Evolutionary conservation across 2,329 filamentous ascomycete genomes (phyloP).

Genomic region (Fonsecaea nubica): DNA sequence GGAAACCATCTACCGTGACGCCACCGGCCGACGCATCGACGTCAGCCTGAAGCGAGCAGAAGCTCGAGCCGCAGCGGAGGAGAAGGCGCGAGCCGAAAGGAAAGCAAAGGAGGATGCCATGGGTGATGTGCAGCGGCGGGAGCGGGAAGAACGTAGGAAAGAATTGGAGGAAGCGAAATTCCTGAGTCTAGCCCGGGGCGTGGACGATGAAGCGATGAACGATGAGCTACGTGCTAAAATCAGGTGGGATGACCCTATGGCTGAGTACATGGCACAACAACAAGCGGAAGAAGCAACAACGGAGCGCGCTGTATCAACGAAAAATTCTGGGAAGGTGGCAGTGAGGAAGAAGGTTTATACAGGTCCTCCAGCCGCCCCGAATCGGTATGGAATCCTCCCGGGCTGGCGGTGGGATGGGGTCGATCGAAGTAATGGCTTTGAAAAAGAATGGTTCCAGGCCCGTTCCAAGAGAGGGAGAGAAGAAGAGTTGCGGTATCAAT

Average conservation of each 20-base stretch:
- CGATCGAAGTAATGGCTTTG: conserved; percentile 90
- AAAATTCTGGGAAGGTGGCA: conserved; percentile 45
- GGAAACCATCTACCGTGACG: conserved; percentile 94
- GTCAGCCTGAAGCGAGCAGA: conserved; percentile 89
- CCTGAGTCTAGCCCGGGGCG: conserved; percentile 77
- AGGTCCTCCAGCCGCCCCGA: conserved; percentile 79
- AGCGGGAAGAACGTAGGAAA: conserved; percentile 69
- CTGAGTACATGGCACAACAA: conserved; percentile 71
- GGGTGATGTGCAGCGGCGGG: conserved; percentile 81
- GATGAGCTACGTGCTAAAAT: conserved; percentile 75
- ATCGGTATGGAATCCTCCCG: conserved; percentile 90
- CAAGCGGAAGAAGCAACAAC: conserved; percentile 49
- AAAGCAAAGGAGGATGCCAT: conserved; percentile 73
- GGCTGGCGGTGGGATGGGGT: conserved; percentile 98
- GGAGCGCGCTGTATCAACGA: conserved; percentile 44
- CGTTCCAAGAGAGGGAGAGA: conserved; percentile 78
- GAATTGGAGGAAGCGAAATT: conserved; percentile 79
- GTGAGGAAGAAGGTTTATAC: conserved; percentile 73
- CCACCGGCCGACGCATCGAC: conserved; percentile 91
- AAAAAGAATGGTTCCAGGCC: conserved; percentile 89
- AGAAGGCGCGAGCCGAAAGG: conserved; percentile 68
- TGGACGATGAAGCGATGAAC: conserved; percentile 89
- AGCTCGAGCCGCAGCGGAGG: conserved; percentile 77
- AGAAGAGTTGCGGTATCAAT: conserved; percentile 83
- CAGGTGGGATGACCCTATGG: conserved; percentile 95